These are phyloP conservation scores for Apiotrichum montevideense DNA, from an alignment of 1,284 basidiomycete genomes.

Conservation along the genomic window DNA sequence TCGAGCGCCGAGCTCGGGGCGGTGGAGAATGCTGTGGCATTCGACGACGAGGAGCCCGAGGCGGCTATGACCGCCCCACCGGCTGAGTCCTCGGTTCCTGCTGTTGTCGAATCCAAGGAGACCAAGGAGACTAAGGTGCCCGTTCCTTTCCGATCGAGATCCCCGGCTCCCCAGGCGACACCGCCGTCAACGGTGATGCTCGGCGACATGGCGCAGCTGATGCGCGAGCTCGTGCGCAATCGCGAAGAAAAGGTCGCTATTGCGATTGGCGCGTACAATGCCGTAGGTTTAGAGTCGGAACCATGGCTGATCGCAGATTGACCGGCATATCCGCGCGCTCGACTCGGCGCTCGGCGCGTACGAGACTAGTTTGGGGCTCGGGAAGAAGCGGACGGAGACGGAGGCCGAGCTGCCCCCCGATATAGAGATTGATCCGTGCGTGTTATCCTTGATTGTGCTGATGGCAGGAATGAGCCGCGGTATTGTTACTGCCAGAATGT, in stretches of 20 bases:
- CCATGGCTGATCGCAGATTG: constrained; percentile 36
- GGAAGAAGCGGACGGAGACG: constrained; percentile 5
- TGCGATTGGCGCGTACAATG: constrained; percentile 50
- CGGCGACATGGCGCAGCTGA: constrained; percentile 37
- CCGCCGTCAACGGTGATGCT: constrained; percentile 11
- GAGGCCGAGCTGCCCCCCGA: background rate
- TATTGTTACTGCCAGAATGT: constrained; percentile 52
- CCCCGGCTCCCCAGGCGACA: no score
- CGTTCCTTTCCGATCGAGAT: no score
- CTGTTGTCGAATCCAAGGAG: no score
- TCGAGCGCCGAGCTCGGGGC: constrained; percentile 1
- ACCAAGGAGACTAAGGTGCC: no score
- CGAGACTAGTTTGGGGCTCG: constrained; percentile 31
- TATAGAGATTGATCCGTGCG: constrained; percentile 8
- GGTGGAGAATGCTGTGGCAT: background rate
- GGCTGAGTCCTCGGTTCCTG: background rate
- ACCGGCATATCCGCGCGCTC: constrained; percentile 51
- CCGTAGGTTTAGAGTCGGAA: constrained; percentile 23
- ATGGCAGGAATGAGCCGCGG: constrained; percentile 45
- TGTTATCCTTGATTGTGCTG: background rate
- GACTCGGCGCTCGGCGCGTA: constrained; percentile 47
- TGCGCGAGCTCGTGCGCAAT: constrained; percentile 42
- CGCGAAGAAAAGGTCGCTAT: constrained; percentile 52
- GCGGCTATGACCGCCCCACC: background rate
- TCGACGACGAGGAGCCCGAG: constrained; percentile 1